Evolutionary conservation across 2,329 filamentous ascomycete species (phyloP).

Genomic region (Mollisiaceae sp.): DNA sequence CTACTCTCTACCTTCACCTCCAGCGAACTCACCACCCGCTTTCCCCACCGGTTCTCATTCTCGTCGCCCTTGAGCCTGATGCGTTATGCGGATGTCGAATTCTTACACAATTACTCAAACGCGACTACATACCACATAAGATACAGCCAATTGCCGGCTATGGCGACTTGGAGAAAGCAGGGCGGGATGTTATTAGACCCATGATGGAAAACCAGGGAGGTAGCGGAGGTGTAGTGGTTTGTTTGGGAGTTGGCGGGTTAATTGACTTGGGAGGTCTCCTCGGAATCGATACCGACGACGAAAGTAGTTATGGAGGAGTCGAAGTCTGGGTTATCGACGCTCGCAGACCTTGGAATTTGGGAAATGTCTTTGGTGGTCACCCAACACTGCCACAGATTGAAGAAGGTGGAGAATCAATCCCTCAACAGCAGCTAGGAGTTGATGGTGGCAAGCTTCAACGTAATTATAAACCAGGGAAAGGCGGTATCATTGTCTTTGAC

Average conservation of each 20-base stretch:
- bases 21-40: constrained; percentile 86
- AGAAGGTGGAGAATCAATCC: constrained; percentile 47
- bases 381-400: constrained; percentile 53
- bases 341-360: constrained; percentile 90
- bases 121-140: constrained; percentile 97
- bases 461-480: constrained; percentile 76
- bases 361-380: constrained; percentile 86
- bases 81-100: constrained; percentile 95
- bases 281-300: constrained; percentile 72
- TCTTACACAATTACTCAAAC: constrained; percentile 88
- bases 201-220: constrained; percentile 88
- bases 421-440: constrained; percentile 67
- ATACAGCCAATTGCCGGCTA: constrained; percentile 95
- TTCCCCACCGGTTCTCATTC: constrained; percentile 86
- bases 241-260: constrained; percentile 89
- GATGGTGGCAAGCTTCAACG: constrained; percentile 73
- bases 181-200: constrained; percentile 77
- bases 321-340: constrained; percentile 96
- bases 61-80: constrained; percentile 93
- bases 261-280: constrained; percentile 84
- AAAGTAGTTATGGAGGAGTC: constrained; percentile 76
- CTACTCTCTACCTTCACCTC: constrained; percentile 89
- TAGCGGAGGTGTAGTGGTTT: constrained; percentile 86
- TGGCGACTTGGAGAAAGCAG: constrained; percentile 81
- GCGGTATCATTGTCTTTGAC: constrained; percentile 92